A percentile compares a stretch with the other conserved stretches of the same genome.
These are phyloP conservation scores for Candida xyloterini DNA, from an alignment of 805 yeast species.

Conservation along the genomic window DNA sequence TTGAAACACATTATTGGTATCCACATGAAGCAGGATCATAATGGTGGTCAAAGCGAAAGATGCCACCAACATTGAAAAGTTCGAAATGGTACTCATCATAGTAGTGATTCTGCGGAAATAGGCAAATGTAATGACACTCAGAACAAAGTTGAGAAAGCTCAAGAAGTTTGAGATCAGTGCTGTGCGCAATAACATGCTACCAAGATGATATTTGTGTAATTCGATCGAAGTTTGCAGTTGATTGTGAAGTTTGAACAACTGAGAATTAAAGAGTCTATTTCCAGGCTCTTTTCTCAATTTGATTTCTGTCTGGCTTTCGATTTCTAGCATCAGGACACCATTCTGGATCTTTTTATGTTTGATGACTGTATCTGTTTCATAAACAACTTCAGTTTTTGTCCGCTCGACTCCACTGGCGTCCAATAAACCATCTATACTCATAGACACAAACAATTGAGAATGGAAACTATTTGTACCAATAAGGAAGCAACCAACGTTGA, in stretches of 20 bases:
- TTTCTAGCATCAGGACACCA: conserved; percentile 1
- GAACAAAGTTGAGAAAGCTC: conserved; percentile 12
- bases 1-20: conserved; percentile 11
- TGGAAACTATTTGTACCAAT: conserved; percentile 11
- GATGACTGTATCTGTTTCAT: conserved; percentile 14
- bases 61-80: conserved; percentile 7
- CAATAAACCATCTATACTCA: conserved; percentile 11
- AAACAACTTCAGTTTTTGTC: conserved; percentile 7
- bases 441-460: conserved; percentile 13
- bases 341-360: conserved; percentile 1
- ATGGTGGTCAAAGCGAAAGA: conserved; percentile 12
- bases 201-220: conserved; percentile 14
- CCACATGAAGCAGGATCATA: conserved; percentile 8
- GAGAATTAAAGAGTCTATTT: conserved; percentile 8
- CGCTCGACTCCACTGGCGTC: conserved; percentile 13
- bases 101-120: conserved; percentile 10
- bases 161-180: conserved; percentile 14
- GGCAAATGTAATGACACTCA: conserved; percentile 12
- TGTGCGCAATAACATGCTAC: conserved; percentile 10
- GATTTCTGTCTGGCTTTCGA: conserved; percentile 12
- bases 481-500: conserved; percentile 10
- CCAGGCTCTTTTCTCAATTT: conserved; percentile 5
- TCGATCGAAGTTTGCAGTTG: conserved; percentile 10
- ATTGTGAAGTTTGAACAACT: conserved; percentile 13
- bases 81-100: conserved; percentile 6